A percentile compares a stretch with the other conserved stretches of the same genome.
Conservation (phyloP, 768 basidiomycete genomes). For the Tylopilus subfusipes region DNA sequence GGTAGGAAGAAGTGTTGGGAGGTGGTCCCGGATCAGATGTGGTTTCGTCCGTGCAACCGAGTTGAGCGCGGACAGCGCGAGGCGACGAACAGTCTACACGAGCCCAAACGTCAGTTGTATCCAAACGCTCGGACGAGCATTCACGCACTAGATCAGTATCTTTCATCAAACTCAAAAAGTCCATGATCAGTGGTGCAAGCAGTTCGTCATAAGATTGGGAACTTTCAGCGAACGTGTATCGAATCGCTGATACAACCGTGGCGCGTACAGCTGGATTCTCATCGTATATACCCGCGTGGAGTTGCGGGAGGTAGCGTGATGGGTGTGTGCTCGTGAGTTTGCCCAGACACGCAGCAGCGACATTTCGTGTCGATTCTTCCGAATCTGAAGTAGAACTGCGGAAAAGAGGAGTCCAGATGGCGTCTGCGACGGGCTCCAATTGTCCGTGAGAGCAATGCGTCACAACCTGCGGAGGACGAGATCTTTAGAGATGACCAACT, state of each 20-base stretch:
- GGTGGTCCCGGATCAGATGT: slow-evolving; percentile 83
- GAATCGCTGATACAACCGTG: slow-evolving; percentile 88
- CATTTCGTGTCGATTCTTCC: slow-evolving; percentile 90
- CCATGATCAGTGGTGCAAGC: slow-evolving; percentile 81
- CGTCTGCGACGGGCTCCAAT: slow-evolving; percentile 81
- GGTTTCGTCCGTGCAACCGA: slow-evolving; percentile 95
- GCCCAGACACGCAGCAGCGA: slow-evolving; percentile 94
- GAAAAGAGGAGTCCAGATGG: slow-evolving; percentile 90
- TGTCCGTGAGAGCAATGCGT: slow-evolving; percentile 85
- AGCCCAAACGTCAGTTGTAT: not conserved
- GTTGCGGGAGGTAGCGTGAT: slow-evolving; percentile 84
- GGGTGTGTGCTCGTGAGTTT: slow-evolving; percentile 93
- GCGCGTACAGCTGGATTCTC: slow-evolving; percentile 70
- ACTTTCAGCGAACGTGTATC: slow-evolving; percentile 87
- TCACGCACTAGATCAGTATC: slow-evolving; percentile 77
- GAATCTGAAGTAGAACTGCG: slow-evolving; percentile 78
- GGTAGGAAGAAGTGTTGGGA: slow-evolving; percentile 68
- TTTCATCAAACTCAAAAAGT: slow-evolving; percentile 88
- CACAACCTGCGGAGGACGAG: slow-evolving; percentile 58
- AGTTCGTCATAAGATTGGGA: slow-evolving; percentile 85
- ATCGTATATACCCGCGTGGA: slow-evolving; percentile 78
- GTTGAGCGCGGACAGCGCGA: slow-evolving; percentile 88
- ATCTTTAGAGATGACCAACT: not conserved
- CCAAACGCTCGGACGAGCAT: not conserved
- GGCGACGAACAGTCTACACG: slow-evolving; percentile 77